These are phyloP conservation scores for Alternaria arbusti DNA, from an alignment of 2,329 filamentous ascomycete genomes.

Conservation along the genomic window DNA sequence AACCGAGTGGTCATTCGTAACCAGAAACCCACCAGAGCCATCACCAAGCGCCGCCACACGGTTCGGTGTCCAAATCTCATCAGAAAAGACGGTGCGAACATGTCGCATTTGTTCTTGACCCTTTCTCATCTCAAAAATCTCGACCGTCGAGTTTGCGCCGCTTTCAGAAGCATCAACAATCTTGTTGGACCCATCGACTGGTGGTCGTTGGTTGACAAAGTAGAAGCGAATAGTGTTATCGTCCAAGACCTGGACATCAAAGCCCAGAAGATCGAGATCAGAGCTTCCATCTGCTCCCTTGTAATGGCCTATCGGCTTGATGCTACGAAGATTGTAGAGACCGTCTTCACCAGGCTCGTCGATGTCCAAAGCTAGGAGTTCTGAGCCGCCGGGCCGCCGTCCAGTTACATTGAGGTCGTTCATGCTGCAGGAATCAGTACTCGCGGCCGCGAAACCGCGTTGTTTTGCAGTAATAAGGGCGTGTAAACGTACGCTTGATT, in stretches of 20 bases:
- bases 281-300: conserved; percentile 29
- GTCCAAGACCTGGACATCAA: conserved; percentile 34
- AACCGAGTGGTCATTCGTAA: conserved; percentile 37
- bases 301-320: conserved; percentile 28
- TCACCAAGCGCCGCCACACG: conserved; percentile 29
- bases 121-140: conserved; percentile 33
- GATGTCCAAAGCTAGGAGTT: conserved; percentile 38
- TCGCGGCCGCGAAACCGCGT: too few species aligned
- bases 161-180: conserved; percentile 27
- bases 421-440: conserved; percentile 16
- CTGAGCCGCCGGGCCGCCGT: conserved; percentile 28
- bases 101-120: conserved; percentile 32
- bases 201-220: conserved; percentile 36
- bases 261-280: conserved; percentile 33
- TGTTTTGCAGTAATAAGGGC: too few species aligned
- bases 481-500: conserved; percentile 36
- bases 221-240: conserved; percentile 36
- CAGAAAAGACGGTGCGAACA: conserved; percentile 26
- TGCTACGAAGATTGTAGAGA: conserved; percentile 30
- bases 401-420: conserved; percentile 28
- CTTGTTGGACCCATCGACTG: conserved; percentile 28
- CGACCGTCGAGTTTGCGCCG: conserved; percentile 36
- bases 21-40: conserved; percentile 28
- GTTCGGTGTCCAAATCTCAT: conserved; percentile 30
- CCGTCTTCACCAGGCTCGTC: conserved; percentile 32